Evolutionary conservation across 2,329 filamentous ascomycete genomes (phyloP), one percentile per base, ranked within the genome.

Genomic region (Neonectria punicea): DNA sequence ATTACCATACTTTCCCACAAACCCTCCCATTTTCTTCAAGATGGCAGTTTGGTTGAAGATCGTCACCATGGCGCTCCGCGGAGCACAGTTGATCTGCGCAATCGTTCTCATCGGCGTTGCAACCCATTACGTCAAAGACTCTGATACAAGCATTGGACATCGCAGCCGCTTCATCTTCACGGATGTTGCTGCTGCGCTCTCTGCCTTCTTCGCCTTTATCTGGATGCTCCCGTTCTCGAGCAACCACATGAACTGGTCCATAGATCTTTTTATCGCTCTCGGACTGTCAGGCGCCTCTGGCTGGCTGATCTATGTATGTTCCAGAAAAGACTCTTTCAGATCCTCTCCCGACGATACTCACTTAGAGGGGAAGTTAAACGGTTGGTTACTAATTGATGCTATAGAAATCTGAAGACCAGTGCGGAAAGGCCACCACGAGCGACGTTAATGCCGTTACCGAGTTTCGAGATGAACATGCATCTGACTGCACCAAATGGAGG

Each of bases 191-290:
- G 47, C 47, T n/a, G 41, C 13, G 39, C 28, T 60, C n/a, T 54
- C 49, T 5, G 41, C 39, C 50, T 54, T 60, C 28, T 54, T 60
- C 28, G 49, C 36, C 41, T 28, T 47, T 18, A 60, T 60, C 30
- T 60, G 58, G 58, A 18, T 60, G 30, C 28, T 60, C 39, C 58
- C 58, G 13, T 54, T 60, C 30, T 60, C 58, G 16, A 60, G 58
- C 58, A 60, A 60, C 18, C 39, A 60, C 20, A 60, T 54, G 58
- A 60, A 60, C 30, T 60, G 43, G 22, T 54, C 22, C 16, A n/a
- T 60, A n/a, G 58, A 60, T 28, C 39, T 36, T 14, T 7, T 60
- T 13, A 13, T 54, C 13, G 39, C 20, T 11, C 5, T 49, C 41
- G 22, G 28, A 6, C 18, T 54, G 11, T 50, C 49, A 2, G 58